Base-by-base conservation (phyloP, 208 protist species). In the Trypanosoma rangeli region DNA sequence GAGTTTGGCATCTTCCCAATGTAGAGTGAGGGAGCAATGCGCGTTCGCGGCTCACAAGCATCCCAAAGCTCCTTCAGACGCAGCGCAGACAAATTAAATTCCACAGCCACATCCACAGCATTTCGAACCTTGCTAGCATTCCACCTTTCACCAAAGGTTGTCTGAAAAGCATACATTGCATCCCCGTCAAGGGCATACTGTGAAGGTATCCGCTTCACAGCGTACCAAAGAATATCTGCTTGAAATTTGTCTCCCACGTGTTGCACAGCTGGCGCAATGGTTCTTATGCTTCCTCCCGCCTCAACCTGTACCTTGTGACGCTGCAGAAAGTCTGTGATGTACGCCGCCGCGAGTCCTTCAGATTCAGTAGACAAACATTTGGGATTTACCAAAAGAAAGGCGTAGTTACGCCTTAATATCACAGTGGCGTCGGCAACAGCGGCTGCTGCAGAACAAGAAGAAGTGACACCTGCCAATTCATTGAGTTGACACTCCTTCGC, bases 161-260 rank as follows among this genome's bases (percentile, higher is more conserved):
- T 31, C 39, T 65, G 29, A 67, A 84, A 84, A 20, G 28, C 33
- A 29, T 5, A 5, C 50, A 78, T 52, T 20, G 74, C 70, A n/a
- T 26, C 24, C 49, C 58, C 20, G 35, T 64, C 57, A n/a, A 73
- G 26, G 46, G 68, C 73, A 57, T 74, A 65, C 31, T 89, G 74
- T 20, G 15, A 62, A 3, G 82, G 80, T 2, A 75, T 54, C 29
- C 80, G 72, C 22, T 66, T 63, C 13, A 83, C 56, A 1, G 78
- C 82, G 64, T 90, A 93, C 22, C 79, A 76, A 52, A 89, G 76
- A 37, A 86, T 72, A 28, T 74, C 79, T 16, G 64, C 48, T 68
- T 82, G 76, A 22, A 89, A 73, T 24, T 54, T 29, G 31, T 79
- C 70, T 49, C 68, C 68, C 54, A 89, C 61, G 35, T 70, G 56